These are phyloP conservation scores for Tricholoma hemisulphureum DNA, from an alignment of 768 basidiomycete genomes.

Conservation along the genomic window DNA sequence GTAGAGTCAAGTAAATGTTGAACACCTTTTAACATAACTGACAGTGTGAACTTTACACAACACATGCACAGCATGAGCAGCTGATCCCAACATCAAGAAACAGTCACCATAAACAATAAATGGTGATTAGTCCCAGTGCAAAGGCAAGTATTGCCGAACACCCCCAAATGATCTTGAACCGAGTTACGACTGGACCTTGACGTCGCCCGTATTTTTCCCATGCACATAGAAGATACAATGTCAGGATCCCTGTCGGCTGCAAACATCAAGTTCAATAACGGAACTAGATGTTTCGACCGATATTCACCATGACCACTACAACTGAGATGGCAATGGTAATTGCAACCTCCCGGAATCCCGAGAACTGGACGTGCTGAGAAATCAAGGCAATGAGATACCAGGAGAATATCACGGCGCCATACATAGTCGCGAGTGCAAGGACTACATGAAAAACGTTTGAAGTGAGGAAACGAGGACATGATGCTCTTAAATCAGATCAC, in stretches of 20 bases:
- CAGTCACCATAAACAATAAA: too few relatives aligned
- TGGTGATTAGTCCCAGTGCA: neutral
- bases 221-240: neutral
- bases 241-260: neutral
- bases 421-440: neutral
- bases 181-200: neutral
- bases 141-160: neutral
- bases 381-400: neutral
- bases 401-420: neutral
- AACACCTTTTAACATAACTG: too few relatives aligned
- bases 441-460: neutral
- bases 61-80: too few relatives aligned
- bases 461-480: neutral
- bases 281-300: too few relatives aligned
- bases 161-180: neutral
- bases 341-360: neutral
- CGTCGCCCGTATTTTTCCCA: neutral
- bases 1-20: too few relatives aligned
- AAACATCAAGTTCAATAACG: neutral
- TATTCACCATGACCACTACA: neutral
- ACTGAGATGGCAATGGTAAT: neutral
- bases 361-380: neutral
- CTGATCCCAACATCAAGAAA: too few relatives aligned
- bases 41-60: too few relatives aligned
- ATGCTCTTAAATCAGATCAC: neutral